phyloP scores from a whole-genome alignment of 148 eudicot genomes.

The Camellia sinensis region DNA sequence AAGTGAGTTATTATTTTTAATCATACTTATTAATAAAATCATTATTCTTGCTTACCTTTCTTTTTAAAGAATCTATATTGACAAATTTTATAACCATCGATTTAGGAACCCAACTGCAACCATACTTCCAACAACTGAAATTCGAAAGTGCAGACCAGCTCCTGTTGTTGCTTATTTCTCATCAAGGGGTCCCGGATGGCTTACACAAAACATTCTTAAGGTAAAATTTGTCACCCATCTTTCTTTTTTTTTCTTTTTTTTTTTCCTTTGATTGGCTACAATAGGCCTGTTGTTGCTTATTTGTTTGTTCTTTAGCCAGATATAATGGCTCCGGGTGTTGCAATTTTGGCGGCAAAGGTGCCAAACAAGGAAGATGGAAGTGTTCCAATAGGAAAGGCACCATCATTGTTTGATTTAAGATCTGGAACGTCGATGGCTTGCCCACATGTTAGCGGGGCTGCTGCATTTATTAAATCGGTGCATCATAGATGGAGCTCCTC shows the following conservation, averaged over 20 bases:
- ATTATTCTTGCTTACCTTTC: neutral
- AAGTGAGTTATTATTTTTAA: constrained; percentile 24
- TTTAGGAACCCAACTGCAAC: constrained; percentile 53
- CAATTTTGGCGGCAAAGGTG: constrained; percentile 55
- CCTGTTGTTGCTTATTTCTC: constrained; percentile 70
- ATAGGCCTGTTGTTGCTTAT: too few relatives aligned
- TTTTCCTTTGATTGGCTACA: neutral
- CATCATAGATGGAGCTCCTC: constrained; percentile 58
- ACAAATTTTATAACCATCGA: neutral
- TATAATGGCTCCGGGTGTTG: constrained; percentile 72
- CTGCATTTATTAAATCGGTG: constrained; percentile 53
- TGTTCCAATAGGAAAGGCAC: constrained; percentile 26
- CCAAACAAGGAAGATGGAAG: constrained; percentile 35
- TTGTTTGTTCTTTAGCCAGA: constrained; percentile 46
- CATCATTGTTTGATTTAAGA: constrained; percentile 38
- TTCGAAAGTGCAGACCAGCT: constrained; percentile 45
- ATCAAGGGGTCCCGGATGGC: constrained; percentile 63
- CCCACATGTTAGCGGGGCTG: constrained; percentile 69
- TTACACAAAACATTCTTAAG: constrained; percentile 71
- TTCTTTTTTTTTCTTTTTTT: neutral
- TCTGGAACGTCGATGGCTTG: constrained; percentile 91
- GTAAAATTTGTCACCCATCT: constrained; percentile 16
- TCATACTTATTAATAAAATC: neutral
- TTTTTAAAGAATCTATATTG: too few relatives aligned
- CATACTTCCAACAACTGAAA: constrained; percentile 40